A percentile compares a stretch with the other conserved stretches of the same genome.
These are phyloP conservation scores for Margaritispora aquatica DNA, from an alignment of 495 filamentous ascomycete genomes.

Conservation along the genomic window DNA sequence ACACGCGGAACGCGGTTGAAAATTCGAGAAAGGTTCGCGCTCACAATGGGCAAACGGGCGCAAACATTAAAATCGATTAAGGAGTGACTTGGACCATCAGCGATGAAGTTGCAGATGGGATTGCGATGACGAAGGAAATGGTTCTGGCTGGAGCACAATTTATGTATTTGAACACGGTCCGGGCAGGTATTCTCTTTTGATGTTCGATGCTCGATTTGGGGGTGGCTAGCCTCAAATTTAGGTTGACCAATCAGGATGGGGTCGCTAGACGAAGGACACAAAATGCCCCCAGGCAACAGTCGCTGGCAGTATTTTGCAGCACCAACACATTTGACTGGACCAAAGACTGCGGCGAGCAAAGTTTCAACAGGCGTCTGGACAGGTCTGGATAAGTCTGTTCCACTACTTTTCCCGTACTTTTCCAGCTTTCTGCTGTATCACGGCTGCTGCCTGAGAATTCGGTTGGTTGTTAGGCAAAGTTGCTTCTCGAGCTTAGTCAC, in stretches of 20 bases:
- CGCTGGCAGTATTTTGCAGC: slow-evolving; percentile 11
- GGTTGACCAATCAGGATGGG: slow-evolving; percentile 9
- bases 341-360: not conserved
- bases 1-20: slow-evolving; percentile 22
- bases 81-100: slow-evolving; percentile 18
- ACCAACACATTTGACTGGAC: not conserved
- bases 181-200: slow-evolving; percentile 1
- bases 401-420: too few species aligned
- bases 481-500: not conserved
- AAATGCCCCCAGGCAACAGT: slow-evolving; percentile 2
- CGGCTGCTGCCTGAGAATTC: slow-evolving; percentile 19
- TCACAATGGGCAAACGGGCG: slow-evolving; percentile 12
- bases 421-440: not conserved
- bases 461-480: slow-evolving; percentile 11
- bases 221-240: not conserved
- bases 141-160: slow-evolving; percentile 5
- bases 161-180: too few species aligned
- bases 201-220: not conserved
- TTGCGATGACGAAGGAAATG: slow-evolving; percentile 6
- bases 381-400: too few species aligned
- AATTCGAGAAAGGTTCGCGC: slow-evolving; percentile 14
- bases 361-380: not conserved
- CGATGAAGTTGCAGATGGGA: slow-evolving; percentile 7
- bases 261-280: slow-evolving; percentile 6
- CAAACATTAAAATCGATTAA: slow-evolving; percentile 21